phyloP scores from a whole-genome alignment of 371 early-diverging fungal species.

The Nematocida ironsii region DNA sequence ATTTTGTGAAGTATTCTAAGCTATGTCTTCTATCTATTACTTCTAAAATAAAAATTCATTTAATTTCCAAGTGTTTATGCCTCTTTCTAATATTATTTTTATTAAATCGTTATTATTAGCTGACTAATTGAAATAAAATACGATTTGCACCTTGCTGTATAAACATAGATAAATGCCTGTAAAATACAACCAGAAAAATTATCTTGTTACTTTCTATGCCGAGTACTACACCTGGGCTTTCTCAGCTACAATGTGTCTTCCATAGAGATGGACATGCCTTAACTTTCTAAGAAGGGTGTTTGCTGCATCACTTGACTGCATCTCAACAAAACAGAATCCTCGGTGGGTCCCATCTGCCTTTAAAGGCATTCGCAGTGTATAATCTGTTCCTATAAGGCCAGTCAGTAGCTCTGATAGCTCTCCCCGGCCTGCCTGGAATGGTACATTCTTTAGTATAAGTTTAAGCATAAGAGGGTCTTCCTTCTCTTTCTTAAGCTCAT shows the following conservation, averaged over 20 bases:
- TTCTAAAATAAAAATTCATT: too few species aligned
- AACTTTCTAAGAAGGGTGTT: constrained; percentile 80
- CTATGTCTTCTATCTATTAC: too few species aligned
- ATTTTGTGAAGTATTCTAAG: too few species aligned
- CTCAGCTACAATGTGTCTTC: constrained; percentile 89
- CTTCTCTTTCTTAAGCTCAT: background rate
- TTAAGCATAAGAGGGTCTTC: constrained; percentile 72
- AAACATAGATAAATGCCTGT: too few species aligned
- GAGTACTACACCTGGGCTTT: constrained; percentile 58
- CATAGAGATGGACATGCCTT: constrained; percentile 88
- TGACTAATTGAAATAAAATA: too few species aligned
- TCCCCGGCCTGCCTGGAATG: constrained; percentile 91
- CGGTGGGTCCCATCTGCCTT: constrained; percentile 87
- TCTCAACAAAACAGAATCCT: constrained; percentile 95
- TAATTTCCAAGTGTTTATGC: too few species aligned
- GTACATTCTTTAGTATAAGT: constrained; percentile 88
- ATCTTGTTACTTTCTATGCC: background rate
- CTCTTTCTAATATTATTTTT: too few species aligned
- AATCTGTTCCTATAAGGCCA: constrained; percentile 75
- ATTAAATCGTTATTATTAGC: too few species aligned
- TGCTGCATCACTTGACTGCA: constrained; percentile 84
- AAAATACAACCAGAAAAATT: too few species aligned
- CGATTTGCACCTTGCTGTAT: too few species aligned
- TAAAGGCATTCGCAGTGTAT: constrained; percentile 85
- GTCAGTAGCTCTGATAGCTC: constrained; percentile 84